These are phyloP conservation scores for Penicillium crustosum DNA, from an alignment of 2,329 filamentous ascomycete genomes.

Conservation along the genomic window DNA sequence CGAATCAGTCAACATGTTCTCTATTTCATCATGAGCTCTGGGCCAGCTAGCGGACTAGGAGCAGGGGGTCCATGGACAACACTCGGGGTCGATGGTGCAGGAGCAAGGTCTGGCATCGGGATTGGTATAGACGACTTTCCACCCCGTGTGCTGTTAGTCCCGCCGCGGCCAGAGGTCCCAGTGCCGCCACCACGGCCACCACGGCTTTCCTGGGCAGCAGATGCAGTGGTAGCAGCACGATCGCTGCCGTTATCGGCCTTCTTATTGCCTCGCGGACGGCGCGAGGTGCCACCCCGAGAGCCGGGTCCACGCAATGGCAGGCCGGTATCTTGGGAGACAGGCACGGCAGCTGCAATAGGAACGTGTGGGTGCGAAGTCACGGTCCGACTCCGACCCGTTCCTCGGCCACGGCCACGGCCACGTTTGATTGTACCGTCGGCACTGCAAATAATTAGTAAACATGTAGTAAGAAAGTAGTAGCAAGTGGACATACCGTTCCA, in stretches of 20 bases:
- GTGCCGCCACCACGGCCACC: slow-evolving; percentile 29
- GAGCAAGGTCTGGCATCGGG: slow-evolving; percentile 21
- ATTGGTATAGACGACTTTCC: slow-evolving; percentile 26
- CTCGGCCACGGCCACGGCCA: slow-evolving; percentile 57
- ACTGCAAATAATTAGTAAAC: slow-evolving; percentile 46
- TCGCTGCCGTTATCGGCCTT: slow-evolving; percentile 78
- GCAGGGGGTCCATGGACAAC: slow-evolving; percentile 5
- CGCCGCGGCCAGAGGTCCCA: slow-evolving; percentile 28
- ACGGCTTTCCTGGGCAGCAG: slow-evolving; percentile 28
- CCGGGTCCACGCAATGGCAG: slow-evolving; percentile 68
- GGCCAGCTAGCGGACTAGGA: slow-evolving; percentile 9
- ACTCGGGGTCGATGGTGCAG: slow-evolving; percentile 13
- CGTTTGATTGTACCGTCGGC: slow-evolving; percentile 70
- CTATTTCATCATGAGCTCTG: slow-evolving; percentile 34
- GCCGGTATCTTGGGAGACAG: slow-evolving; percentile 86
- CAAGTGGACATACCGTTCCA: slow-evolving; percentile 56
- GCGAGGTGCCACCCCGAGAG: slow-evolving; percentile 71
- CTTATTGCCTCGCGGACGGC: slow-evolving; percentile 85
- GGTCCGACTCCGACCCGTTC: slow-evolving; percentile 48
- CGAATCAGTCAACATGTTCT: slow-evolving; percentile 2
- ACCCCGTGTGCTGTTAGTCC: slow-evolving; percentile 28
- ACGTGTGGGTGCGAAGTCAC: slow-evolving; percentile 73
- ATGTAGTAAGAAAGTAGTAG: slow-evolving; percentile 35
- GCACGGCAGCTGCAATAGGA: slow-evolving; percentile 73
- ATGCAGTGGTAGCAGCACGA: slow-evolving; percentile 47